Evolutionary conservation across 2,329 filamentous ascomycete genomes (phyloP).

Genomic region (Xylaria arbuscula): DNA sequence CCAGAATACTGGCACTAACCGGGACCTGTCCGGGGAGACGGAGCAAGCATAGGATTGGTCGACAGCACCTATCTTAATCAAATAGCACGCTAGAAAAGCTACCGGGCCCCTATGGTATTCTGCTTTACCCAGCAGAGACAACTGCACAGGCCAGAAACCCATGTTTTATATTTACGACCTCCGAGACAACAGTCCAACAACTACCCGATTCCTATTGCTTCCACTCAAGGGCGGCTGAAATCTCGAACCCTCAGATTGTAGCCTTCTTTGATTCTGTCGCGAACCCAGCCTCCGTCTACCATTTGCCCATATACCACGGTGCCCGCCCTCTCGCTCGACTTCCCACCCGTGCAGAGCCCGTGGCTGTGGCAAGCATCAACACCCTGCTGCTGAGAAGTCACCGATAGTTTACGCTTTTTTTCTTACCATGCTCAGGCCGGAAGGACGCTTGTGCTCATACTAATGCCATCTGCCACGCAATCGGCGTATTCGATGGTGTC

Average conservation of each 20-base stretch:
- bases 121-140: neutral
- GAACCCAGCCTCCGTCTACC: neutral
- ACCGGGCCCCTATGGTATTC: no score
- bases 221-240: neutral
- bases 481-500: slow-evolving; percentile 47
- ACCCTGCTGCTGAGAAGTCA: neutral
- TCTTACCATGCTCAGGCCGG: slow-evolving; percentile 14
- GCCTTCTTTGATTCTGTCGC: neutral
- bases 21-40: neutral
- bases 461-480: slow-evolving; percentile 54
- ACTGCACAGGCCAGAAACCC: slow-evolving; percentile 9
- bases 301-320: neutral
- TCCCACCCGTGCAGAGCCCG: neutral
- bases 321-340: neutral
- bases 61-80: neutral
- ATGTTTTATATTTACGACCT: slow-evolving; percentile 9
- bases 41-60: neutral
- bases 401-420: neutral
- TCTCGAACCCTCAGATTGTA: neutral
- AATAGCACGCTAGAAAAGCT: neutral
- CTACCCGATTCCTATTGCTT: neutral
- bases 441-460: slow-evolving; percentile 17
- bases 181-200: slow-evolving; percentile 1
- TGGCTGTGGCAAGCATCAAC: neutral
- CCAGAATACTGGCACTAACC: neutral